A percentile compares a stretch with the other conserved stretches of the same genome.
Evolutionary conservation across 441 rosid genomes (phyloP).

Genomic region (Arabidopsis hybrid): DNA sequence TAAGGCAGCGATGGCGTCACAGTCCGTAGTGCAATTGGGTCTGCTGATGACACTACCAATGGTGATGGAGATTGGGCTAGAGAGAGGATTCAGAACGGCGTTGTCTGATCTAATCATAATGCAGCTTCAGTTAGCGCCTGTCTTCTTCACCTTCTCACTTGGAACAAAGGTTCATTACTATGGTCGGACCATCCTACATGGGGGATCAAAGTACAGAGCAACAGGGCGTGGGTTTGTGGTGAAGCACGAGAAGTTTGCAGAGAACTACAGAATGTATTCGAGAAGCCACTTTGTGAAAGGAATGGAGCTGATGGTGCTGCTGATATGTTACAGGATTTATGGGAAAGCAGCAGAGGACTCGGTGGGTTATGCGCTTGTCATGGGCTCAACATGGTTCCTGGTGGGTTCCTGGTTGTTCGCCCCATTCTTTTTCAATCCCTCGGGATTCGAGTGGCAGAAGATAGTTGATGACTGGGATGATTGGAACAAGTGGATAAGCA

Average conservation of each 20-base stretch:
- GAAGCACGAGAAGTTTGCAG: slow-evolving; percentile 96
- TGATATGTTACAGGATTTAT: slow-evolving; percentile 73
- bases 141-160: slow-evolving; percentile 95
- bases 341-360: slow-evolving; percentile 58
- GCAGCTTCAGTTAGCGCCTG: slow-evolving; percentile 94
- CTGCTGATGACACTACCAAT: slow-evolving; percentile 83
- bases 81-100: slow-evolving; percentile 94
- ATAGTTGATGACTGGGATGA: slow-evolving; percentile 97
- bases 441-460: slow-evolving; percentile 97
- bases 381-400: slow-evolving; percentile 88
- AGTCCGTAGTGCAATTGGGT: slow-evolving; percentile 88
- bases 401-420: slow-evolving; percentile 86
- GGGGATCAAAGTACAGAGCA: slow-evolving; percentile 96
- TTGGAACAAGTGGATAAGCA: slow-evolving; percentile 92
- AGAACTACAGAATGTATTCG: slow-evolving; percentile 93
- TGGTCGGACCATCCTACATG: slow-evolving; percentile 91
- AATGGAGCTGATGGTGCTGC: slow-evolving; percentile 74
- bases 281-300: slow-evolving; percentile 96
- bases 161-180: slow-evolving; percentile 91
- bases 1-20: slow-evolving; percentile 93
- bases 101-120: slow-evolving; percentile 80
- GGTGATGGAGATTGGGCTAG: slow-evolving; percentile 98
- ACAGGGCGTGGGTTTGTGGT: slow-evolving; percentile 99
- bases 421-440: slow-evolving; percentile 90
- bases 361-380: slow-evolving; percentile 54